Evolutionary conservation across 2,329 filamentous ascomycete genomes (phyloP).

Genomic region (Juglanconis sp.): DNA sequence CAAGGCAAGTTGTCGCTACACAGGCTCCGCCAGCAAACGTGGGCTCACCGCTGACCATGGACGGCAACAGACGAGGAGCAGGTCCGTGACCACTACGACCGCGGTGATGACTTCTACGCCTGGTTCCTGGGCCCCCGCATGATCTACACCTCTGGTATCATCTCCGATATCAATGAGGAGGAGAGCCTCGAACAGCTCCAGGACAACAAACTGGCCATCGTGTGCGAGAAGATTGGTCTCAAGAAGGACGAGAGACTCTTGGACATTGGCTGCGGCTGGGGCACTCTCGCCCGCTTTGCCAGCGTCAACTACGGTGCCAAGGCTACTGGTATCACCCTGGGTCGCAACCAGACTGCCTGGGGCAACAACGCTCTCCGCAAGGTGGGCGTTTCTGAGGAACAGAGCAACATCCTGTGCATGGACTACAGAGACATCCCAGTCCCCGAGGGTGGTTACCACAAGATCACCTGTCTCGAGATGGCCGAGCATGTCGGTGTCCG

Average conservation of each 20-base stretch:
- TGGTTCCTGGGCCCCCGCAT: constrained; percentile 98
- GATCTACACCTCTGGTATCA: constrained; percentile 96
- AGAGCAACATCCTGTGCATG: constrained; percentile 90
- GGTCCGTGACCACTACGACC: constrained; percentile 95
- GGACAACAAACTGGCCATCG: constrained; percentile 93
- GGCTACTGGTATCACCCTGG: constrained; percentile 86
- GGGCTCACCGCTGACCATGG: background rate
- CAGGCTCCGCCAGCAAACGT: background rate
- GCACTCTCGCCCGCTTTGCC: constrained; percentile 90
- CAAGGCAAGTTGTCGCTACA: constrained; percentile 57
- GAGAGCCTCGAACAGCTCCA: constrained; percentile 92
- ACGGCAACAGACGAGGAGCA: constrained; percentile 78
- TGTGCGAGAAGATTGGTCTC: constrained; percentile 92
- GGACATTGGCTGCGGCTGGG: constrained; percentile 97
- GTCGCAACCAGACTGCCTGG: constrained; percentile 95
- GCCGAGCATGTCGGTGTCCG: constrained; percentile 96
- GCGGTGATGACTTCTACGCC: constrained; percentile 95
- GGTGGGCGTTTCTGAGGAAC: constrained; percentile 76
- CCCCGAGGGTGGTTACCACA: constrained; percentile 76
- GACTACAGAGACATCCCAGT: constrained; percentile 94
- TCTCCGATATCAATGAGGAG: constrained; percentile 81
- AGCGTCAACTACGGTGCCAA: constrained; percentile 85
- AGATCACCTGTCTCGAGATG: constrained; percentile 98
- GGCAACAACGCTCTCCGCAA: constrained; percentile 86
- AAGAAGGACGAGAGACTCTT: constrained; percentile 79